phyloP scores from a whole-genome alignment of 148 eudicot species.

The Chenopodium formosanum region DNA sequence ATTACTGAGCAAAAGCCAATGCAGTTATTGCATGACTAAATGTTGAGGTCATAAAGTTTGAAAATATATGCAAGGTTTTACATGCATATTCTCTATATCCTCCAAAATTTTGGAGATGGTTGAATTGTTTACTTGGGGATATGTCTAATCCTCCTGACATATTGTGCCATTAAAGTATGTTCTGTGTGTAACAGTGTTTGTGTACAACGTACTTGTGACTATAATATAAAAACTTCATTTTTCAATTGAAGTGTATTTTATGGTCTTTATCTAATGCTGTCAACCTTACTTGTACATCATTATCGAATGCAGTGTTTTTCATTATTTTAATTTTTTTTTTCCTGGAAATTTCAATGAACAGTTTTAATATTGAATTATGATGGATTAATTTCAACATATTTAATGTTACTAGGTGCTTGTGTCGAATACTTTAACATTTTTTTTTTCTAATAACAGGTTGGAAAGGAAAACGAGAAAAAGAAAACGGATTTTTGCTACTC shows the following conservation, averaged over 20 bases:
- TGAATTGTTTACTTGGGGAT: not conserved
- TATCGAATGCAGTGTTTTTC: not conserved
- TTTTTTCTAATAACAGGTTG: conserved; percentile 41
- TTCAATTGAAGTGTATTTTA: not conserved
- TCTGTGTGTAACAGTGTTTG: not conserved
- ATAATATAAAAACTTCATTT: no score
- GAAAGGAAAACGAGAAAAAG: conserved; percentile 89
- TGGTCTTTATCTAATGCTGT: not conserved
- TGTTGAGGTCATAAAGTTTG: not conserved
- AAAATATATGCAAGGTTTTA: not conserved
- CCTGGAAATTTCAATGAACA: not conserved
- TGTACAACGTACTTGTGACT: not conserved
- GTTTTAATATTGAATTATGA: conserved; percentile 1
- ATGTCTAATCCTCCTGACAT: not conserved
- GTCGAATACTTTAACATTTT: not conserved
- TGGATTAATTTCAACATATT: not conserved
- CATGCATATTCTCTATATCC: not conserved
- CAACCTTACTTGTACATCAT: not conserved
- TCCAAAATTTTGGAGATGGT: not conserved
- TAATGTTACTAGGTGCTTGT: not conserved
- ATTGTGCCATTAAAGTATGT: not conserved
- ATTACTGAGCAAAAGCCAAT: not conserved
- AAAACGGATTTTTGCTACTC: conserved; percentile 86
- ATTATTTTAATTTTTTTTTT: not conserved
- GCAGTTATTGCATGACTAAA: not conserved